Percentiles rank a stretch among this genome's conserved stretches.
Evolutionary conservation across 2,329 filamentous ascomycete species (phyloP).

Genomic region (Blastomyces gilchristii): DNA sequence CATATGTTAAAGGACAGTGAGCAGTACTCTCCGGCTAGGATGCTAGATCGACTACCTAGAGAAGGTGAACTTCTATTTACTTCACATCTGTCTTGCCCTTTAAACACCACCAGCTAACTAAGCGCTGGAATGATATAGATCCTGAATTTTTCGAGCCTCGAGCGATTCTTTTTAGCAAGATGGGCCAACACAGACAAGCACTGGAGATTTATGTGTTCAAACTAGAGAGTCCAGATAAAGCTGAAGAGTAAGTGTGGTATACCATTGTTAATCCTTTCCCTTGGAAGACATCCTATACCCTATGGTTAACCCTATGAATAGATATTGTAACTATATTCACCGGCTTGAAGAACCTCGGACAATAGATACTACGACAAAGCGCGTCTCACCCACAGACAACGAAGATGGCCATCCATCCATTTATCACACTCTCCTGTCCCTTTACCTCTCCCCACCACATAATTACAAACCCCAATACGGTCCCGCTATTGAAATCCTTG

Average conservation of each 20-base stretch:
- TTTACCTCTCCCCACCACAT: constrained; percentile 74
- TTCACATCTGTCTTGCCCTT: constrained; percentile 2
- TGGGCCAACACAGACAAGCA: constrained; percentile 90
- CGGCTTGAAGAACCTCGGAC: constrained; percentile 41
- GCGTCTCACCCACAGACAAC: constrained; percentile 36
- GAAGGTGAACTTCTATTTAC: constrained; percentile 51
- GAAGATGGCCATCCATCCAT: constrained; percentile 59
- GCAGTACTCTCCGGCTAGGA: constrained; percentile 70
- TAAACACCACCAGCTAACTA: not conserved
- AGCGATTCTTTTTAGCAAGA: constrained; percentile 83
- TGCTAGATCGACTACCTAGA: constrained; percentile 65
- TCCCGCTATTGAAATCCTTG: constrained; percentile 78
- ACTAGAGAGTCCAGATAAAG: constrained; percentile 73
- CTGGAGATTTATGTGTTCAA: constrained; percentile 98
- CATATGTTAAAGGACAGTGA: constrained; percentile 64
- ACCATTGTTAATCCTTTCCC: not conserved
- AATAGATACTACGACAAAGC: constrained; percentile 26
- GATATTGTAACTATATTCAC: constrained; percentile 83
- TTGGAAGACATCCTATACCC: constrained; percentile 15
- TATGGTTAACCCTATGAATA: constrained; percentile 24
- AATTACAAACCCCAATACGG: constrained; percentile 61
- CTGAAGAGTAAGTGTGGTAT: constrained; percentile 60
- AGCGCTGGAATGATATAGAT: constrained; percentile 44
- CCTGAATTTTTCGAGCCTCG: constrained; percentile 78
- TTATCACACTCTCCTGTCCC: constrained; percentile 78